Evolutionary conservation across 305 asterid genomes (phyloP).

Genomic region (Fraxinus sp.): DNA sequence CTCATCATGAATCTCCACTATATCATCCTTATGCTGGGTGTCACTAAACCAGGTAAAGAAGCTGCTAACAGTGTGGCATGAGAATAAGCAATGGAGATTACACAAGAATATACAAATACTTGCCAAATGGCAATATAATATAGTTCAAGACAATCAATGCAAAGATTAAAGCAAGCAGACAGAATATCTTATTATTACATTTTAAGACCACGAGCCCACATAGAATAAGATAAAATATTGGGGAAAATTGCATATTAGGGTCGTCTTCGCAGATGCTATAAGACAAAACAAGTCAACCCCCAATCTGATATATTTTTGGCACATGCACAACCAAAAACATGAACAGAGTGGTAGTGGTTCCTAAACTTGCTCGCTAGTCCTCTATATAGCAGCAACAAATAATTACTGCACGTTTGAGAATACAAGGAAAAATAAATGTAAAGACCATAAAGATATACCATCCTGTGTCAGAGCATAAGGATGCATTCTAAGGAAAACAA

Average conservation of each 20-base stretch:
- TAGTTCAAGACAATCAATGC: background rate
- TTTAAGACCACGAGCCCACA: background rate
- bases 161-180: background rate
- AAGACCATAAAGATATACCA: background rate
- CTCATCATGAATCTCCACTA: slow-evolving; percentile 21
- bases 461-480: background rate
- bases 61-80: slow-evolving; percentile 9
- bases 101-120: background rate
- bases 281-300: background rate
- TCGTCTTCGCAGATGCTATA: background rate
- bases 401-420: background rate
- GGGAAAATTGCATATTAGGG: background rate
- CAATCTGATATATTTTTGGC: background rate
- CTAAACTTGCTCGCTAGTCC: background rate
- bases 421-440: background rate
- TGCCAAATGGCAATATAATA: background rate
- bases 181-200: background rate
- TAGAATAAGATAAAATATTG: background rate
- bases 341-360: background rate
- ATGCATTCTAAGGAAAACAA: background rate
- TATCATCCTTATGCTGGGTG: slow-evolving; percentile 7
- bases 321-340: background rate
- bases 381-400: background rate
- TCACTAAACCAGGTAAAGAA: slow-evolving; percentile 30
- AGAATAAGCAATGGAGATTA: background rate